A percentile compares a stretch with the other conserved stretches of the same genome.
Conservation (phyloP, 1,139 yeast genomes). For the Candida anutae region DNA sequence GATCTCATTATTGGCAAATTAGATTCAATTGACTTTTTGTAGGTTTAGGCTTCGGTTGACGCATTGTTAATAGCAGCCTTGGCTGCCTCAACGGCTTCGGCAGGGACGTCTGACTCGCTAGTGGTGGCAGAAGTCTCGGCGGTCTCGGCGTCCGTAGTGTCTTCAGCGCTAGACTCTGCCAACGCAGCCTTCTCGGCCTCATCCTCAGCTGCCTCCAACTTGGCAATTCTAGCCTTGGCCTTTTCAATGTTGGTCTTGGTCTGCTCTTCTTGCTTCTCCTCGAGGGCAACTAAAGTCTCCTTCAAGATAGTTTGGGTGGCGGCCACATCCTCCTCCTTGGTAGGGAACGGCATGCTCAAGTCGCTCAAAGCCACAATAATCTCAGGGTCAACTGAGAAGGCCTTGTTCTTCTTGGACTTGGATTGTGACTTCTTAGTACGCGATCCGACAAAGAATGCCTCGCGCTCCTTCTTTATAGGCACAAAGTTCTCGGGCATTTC, state of each 20-base stretch:
- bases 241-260: constrained; percentile 68
- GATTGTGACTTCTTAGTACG: constrained; percentile 31
- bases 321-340: constrained; percentile 65
- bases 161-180: constrained; percentile 9
- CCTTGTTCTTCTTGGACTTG: constrained; percentile 38
- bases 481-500: constrained; percentile 60
- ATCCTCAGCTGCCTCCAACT: constrained; percentile 42
- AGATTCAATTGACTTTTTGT: too few species aligned
- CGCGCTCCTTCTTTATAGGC: constrained; percentile 59
- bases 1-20: too few species aligned
- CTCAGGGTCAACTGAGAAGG: constrained; percentile 71
- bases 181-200: constrained; percentile 18
- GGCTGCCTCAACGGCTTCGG: too few species aligned
- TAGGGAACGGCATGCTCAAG: constrained; percentile 75
- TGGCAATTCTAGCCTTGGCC: constrained; percentile 70
- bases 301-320: constrained; percentile 61
- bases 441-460: constrained; percentile 47
- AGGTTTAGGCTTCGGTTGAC: too few species aligned
- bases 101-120: too few species aligned
- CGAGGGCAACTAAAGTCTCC: constrained; percentile 64
- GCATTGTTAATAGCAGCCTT: too few species aligned
- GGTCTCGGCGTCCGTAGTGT: constrained; percentile 1
- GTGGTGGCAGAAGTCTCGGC: neutral
- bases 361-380: constrained; percentile 72
- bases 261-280: constrained; percentile 72